Base-by-base conservation (phyloP, 176 grass and related monocot genomes). In the Oryza punctata region DNA sequence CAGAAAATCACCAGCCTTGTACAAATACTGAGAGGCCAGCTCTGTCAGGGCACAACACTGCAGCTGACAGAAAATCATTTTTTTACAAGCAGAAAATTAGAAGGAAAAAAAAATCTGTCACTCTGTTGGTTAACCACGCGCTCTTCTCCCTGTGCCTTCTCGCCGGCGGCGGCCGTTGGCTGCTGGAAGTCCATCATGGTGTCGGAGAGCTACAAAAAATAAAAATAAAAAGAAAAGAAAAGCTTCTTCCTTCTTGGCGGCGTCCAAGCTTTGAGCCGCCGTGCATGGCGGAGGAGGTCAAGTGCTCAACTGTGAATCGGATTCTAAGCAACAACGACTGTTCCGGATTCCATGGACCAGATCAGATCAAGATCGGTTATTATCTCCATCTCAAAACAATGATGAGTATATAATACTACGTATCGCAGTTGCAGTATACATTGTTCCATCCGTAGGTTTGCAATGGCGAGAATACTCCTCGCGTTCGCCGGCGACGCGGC, bases 161-260 rank as follows among this genome's bases (percentile, higher is more conserved):
- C 60, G 40, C 41, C 81, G 23, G 16, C 10, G 15, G 80, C 14
- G 21, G 35, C 35, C 6, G 35, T 14, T n/a, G 80, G 52, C 32
- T 82, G 80, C 69, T 82, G 69, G 80, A 82, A 65, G 25, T 73
- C 80, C 16, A 65, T 82, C 80, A 16, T 47, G 69, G 24, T 16
- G 54, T 82, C 80, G 11, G 16, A 23, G 80, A 32, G 28, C 54
- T 65, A 37, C 6, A 37, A 6, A 37, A 7, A 37, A 37, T 7
- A 37, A 37, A 37, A 37, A 37, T 0, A 35, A 6, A 35, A 35
- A 35, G 33, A 35, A 35, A 35, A 35, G 0, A 35, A 37, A 37
- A 37, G 5, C 5, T 41, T 41, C 40, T 41, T 41, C 40, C 40
- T 41, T 41, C 40, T 41, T 41, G 40, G 9, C 40, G 40, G 40